Base-by-base conservation (phyloP, 2,329 filamentous ascomycete species). In the Blastomyces percursus region DNA sequence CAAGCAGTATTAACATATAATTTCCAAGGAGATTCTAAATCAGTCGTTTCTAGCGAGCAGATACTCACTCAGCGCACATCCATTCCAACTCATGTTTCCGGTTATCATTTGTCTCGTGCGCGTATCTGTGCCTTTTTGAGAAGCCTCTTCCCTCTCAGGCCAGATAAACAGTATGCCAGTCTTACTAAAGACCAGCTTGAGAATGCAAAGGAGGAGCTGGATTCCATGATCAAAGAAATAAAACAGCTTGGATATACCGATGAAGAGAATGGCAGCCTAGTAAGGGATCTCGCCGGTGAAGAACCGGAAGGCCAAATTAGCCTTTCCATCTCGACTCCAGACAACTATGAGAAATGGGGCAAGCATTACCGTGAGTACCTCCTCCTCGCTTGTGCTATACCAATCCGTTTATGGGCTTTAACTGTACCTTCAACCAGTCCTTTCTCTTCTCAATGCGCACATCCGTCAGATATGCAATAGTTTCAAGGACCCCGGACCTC, bases 401-500 rank as follows among this genome's bases (percentile, higher is more conserved):
- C 8, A 40, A 38, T 8, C 21, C 42, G 7, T 44, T 59, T 14
- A 14, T n/a, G 14, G 16, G 27, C 60, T 14, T 40, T 54, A 27
- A 40, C 24, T 50, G 12, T 60, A 40, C 1, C 8, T 42, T 32
- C 11, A 46, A 48, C 14, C n/a, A 65, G 64, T 86, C 6, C 80
- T 80, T 0, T 82, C 81, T 7, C 74, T 86, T 1, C 79, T 81
- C 32, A 78, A 80, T 64, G 83, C 84, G 0, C 82, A 87, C 66
- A 74, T 76, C 0, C 76, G 79, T 30, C 84, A 86, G 70, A 72
- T 81, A 11, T 85, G 84, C 74, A 85, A 84, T 69, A 81, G 80
- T 0, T 86, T 86, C 78, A 85, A 85, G 68, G 84, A 86, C 64
- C 74, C 80, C 0, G 84, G 84, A 0, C 82, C 84, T 3, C 76